These are phyloP conservation scores for Exophiala aquamarina DNA, from an alignment of 2,329 filamentous ascomycete species.

Conservation along the genomic window DNA sequence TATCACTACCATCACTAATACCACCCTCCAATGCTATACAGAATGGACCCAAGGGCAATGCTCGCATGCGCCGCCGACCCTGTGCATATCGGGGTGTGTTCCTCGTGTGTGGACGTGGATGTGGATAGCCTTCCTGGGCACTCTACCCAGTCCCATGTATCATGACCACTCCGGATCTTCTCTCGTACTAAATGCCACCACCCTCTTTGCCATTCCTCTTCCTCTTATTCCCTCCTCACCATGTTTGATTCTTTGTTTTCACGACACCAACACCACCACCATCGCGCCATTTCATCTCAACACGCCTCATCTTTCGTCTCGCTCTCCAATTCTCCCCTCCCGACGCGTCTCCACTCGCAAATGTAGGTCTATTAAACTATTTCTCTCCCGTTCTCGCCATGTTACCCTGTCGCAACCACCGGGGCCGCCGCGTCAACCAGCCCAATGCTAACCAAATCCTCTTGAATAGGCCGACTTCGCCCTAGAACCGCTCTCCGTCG, in stretches of 20 bases:
- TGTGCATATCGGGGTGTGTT: too few relatives aligned
- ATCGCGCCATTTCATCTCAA: slow-evolving; percentile 1
- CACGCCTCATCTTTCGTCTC: slow-evolving; percentile 8
- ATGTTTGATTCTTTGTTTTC: slow-evolving; percentile 19
- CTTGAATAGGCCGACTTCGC: not conserved
- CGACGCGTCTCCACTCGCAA: slow-evolving; percentile 22
- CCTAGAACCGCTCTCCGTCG: not conserved
- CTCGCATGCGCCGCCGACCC: too few relatives aligned
- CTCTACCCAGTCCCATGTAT: too few relatives aligned
- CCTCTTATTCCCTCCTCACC: slow-evolving; percentile 17
- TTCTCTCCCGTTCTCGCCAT: not conserved
- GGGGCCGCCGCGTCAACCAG: not conserved
- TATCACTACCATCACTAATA: too few relatives aligned
- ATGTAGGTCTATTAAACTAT: slow-evolving; percentile 16
- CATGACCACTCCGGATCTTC: not conserved
- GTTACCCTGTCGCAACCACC: not conserved
- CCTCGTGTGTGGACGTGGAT: too few relatives aligned
- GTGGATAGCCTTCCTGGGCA: too few relatives aligned
- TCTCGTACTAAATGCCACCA: slow-evolving; percentile 8
- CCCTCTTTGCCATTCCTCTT: slow-evolving; percentile 16
- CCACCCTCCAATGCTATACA: too few relatives aligned
- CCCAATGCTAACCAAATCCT: not conserved
- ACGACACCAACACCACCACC: slow-evolving; percentile 5
- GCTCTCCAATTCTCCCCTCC: slow-evolving; percentile 6
- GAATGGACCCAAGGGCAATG: too few relatives aligned